phyloP scores from a whole-genome alignment of 106 monocot species.

The Triglochin maritima region DNA sequence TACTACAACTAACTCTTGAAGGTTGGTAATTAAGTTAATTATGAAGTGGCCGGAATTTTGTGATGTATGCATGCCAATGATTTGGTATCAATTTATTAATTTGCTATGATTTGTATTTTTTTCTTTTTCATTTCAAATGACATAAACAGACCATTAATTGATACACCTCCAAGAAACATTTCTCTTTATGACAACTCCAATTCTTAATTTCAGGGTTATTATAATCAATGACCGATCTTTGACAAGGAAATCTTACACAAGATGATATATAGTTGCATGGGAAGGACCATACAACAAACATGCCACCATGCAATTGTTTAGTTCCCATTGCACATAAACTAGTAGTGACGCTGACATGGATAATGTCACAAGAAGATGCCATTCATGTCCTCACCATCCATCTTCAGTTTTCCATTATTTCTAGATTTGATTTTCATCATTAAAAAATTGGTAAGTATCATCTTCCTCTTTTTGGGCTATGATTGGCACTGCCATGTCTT shows the following conservation, averaged over 20 bases:
- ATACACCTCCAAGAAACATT: no score
- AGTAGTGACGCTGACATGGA: neutral
- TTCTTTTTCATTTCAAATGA: neutral
- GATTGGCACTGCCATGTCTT: constrained; percentile 1
- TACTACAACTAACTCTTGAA: constrained; percentile 45
- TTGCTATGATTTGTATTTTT: neutral
- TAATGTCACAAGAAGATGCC: neutral
- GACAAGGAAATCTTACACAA: no score
- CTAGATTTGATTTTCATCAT: neutral
- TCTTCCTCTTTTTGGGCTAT: constrained; percentile 1
- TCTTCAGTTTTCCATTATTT: neutral
- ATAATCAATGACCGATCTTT: no score
- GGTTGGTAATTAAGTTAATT: neutral
- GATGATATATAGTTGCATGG: neutral
- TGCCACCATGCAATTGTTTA: neutral
- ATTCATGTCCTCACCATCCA: neutral
- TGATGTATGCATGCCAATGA: neutral
- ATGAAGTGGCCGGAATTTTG: neutral
- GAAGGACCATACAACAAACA: neutral
- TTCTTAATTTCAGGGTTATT: no score
- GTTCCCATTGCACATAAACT: neutral
- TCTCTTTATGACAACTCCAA: no score
- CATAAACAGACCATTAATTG: neutral
- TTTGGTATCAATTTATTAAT: neutral
- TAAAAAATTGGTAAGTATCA: neutral